Base-by-base conservation (phyloP, 768 basidiomycete genomes). In the Gymnopilus junonius region DNA sequence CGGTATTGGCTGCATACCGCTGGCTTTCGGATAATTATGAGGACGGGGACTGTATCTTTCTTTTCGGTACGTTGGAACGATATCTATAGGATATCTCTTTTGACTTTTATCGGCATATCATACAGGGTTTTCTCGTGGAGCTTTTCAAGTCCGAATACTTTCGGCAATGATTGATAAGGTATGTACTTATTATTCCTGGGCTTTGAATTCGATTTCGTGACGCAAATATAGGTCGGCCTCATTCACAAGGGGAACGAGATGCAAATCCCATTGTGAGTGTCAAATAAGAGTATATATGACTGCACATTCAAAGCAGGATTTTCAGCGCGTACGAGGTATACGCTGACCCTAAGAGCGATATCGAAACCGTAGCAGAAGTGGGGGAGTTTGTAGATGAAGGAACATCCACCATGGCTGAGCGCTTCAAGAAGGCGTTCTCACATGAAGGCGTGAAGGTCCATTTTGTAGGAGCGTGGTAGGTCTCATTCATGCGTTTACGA, bases 81-180 rank as follows among this genome's bases (percentile, higher is more conserved):
- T n/a, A n/a, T n/a, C n/a, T n/a, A n/a, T n/a, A n/a, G n/a, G n/a
- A n/a, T n/a, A n/a, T n/a, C n/a, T n/a, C n/a, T n/a, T n/a, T n/a
- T n/a, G n/a, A n/a, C n/a, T n/a, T n/a, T n/a, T n/a, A n/a, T n/a
- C n/a, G n/a, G n/a, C n/a, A n/a, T n/a, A n/a, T n/a, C n/a, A n/a
- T 42, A 14, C 40, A 83, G 83, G 83, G 0, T 83, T 80, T 68
- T 83, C 82, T 1, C 80, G 82, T n/a, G 82, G 82, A 4, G 81
- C 80, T 25, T 83, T 80, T 62, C 82, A 82, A 65, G 79, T 77
- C 7, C 74, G 83, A 31, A 77, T 71, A 1, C 58, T 83, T 37
- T 76, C 81, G 3, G 82, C 72, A 7, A 82, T 83, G 82, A 80
- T 82, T 31, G 65, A 75, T 21, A 74, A 63, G 54, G 82, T 80